Conservation (phyloP, 169 alveolate genomes). For the Eimeria tenella region DNA sequence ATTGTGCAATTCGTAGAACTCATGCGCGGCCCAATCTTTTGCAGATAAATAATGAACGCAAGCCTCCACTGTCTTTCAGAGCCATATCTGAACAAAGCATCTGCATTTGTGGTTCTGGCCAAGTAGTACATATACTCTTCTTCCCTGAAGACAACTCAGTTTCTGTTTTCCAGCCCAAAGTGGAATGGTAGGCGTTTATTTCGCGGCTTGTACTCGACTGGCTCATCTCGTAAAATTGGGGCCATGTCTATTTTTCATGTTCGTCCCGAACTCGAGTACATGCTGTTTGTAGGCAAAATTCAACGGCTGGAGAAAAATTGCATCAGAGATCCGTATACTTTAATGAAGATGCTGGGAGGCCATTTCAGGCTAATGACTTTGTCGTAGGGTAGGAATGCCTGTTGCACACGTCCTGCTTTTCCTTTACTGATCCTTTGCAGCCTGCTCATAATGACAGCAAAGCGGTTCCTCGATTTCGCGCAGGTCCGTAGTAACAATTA, state of each 20-base stretch:
- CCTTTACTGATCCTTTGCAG: background rate
- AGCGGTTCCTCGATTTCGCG: background rate
- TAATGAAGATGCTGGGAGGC: conserved; percentile 39
- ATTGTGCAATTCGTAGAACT: background rate
- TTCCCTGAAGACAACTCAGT: conserved; percentile 41
- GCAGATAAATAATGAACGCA: background rate
- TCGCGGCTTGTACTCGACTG: too few species aligned
- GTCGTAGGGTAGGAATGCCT: conserved; percentile 23
- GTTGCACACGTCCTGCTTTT: too few species aligned
- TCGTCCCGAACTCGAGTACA: background rate
- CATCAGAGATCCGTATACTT: conserved; percentile 36
- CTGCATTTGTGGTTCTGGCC: conserved; percentile 7
- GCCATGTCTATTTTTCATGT: background rate
- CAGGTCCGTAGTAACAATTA: conserved; percentile 41
- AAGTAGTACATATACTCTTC: conserved; percentile 24
- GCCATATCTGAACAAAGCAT: conserved; percentile 16
- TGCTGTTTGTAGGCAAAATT: background rate
- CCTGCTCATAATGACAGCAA: too few species aligned
- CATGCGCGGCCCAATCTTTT: background rate
- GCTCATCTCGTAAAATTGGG: background rate
- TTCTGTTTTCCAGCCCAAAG: conserved; percentile 51
- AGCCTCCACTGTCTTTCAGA: background rate
- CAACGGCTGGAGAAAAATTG: conserved; percentile 11
- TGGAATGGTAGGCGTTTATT: background rate
- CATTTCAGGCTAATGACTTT: conserved; percentile 21